These are phyloP conservation scores for Trichosporon ovoides DNA, from an alignment of 1,284 basidiomycete genomes.

Conservation along the genomic window DNA sequence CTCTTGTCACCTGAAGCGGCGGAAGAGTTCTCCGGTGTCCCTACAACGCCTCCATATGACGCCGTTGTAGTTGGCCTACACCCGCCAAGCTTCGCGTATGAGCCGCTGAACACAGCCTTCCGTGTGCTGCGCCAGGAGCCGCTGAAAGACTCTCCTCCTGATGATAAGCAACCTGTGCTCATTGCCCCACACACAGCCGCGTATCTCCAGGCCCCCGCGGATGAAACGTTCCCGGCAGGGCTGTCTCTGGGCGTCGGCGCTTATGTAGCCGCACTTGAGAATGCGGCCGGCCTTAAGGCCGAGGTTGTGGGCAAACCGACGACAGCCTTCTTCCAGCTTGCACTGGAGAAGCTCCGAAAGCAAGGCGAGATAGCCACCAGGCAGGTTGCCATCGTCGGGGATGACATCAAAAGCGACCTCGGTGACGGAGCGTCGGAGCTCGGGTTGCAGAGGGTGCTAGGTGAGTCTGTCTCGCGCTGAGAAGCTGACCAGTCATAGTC, in stretches of 20 bases:
- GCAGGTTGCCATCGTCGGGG: slow-evolving; percentile 60
- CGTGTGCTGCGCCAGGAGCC: slow-evolving; percentile 54
- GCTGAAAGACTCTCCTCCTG: slow-evolving; percentile 8
- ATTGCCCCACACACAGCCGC: slow-evolving; percentile 51
- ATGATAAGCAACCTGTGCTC: slow-evolving; percentile 48
- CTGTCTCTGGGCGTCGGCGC: slow-evolving; percentile 65
- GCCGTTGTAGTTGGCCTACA: slow-evolving; percentile 66
- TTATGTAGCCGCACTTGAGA: slow-evolving; percentile 62
- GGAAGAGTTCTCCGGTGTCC: slow-evolving; percentile 51
- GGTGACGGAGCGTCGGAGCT: slow-evolving; percentile 60
- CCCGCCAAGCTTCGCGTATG: slow-evolving; percentile 56
- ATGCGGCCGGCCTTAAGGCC: slow-evolving; percentile 54
- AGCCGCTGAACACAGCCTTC: slow-evolving; percentile 60
- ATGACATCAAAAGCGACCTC: slow-evolving; percentile 62
- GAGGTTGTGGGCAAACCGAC: slow-evolving; percentile 63
- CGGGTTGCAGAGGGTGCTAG: slow-evolving; percentile 61
- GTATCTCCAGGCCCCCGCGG: slow-evolving; percentile 56
- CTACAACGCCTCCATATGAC: slow-evolving; percentile 47
- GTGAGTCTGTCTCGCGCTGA: slow-evolving; percentile 42
- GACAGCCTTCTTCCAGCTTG: slow-evolving; percentile 58
- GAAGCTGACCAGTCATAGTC: slow-evolving; percentile 21
- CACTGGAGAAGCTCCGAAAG: slow-evolving; percentile 53
- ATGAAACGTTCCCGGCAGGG: slow-evolving; percentile 50
- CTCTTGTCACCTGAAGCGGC: slow-evolving; percentile 58
- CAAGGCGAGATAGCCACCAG: neutral